Conservation (phyloP, 768 basidiomycete species). For the Rhizopogon vinicolor region DNA sequence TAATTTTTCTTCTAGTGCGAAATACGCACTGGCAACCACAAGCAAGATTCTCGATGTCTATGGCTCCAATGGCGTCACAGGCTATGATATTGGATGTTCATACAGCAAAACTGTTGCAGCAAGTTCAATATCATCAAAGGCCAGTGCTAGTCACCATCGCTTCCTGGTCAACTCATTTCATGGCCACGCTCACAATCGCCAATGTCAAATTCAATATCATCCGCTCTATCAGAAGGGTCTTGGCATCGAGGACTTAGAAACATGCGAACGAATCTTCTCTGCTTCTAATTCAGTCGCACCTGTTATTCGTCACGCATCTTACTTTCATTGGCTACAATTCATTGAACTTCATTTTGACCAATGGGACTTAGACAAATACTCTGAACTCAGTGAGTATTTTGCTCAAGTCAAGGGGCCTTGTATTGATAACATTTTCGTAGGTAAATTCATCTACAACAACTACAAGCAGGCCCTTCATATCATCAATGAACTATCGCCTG, state of each 20-base stretch:
- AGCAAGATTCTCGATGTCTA: constrained; percentile 19
- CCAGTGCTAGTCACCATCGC: background rate
- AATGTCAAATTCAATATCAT: constrained; percentile 13
- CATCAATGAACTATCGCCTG: background rate
- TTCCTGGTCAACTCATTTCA: constrained; percentile 16
- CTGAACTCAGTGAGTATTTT: constrained; percentile 2
- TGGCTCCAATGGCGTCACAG: constrained; percentile 4
- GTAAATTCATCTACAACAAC: constrained; percentile 9
- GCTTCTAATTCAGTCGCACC: constrained; percentile 5
- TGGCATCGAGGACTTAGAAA: constrained; percentile 15
- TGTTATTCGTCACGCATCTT: constrained; percentile 2
- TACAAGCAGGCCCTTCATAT: constrained; percentile 15
- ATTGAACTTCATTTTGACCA: constrained; percentile 5
- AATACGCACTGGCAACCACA: constrained; percentile 8
- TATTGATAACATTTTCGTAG: background rate
- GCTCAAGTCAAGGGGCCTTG: too few species aligned
- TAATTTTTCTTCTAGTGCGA: background rate
- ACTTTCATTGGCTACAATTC: constrained; percentile 15
- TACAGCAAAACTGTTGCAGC: constrained; percentile 12
- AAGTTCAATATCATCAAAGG: constrained; percentile 11
- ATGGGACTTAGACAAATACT: background rate
- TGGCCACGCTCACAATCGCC: constrained; percentile 16
- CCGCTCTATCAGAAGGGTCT: constrained; percentile 7
- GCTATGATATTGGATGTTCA: constrained; percentile 26
- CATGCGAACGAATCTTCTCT: constrained; percentile 12